Conservation (phyloP, 2,329 filamentous ascomycete species). For the Dothideomycetes sp. region DNA sequence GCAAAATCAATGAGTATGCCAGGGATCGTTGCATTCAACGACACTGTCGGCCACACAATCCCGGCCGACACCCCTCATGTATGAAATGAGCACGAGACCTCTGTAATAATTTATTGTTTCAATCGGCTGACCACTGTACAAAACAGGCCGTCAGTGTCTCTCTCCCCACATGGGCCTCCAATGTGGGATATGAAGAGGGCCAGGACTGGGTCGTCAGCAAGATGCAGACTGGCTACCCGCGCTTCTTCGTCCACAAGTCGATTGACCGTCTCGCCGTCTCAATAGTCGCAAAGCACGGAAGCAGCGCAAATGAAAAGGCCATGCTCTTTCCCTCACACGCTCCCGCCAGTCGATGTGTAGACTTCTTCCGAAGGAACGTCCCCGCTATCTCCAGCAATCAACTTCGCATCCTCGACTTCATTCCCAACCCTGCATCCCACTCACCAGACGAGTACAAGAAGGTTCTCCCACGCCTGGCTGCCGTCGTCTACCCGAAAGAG, state of each 20-base stretch:
- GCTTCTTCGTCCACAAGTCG: constrained; percentile 83
- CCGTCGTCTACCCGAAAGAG: constrained; percentile 58
- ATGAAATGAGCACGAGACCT: too few relatives aligned
- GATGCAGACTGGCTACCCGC: constrained; percentile 85
- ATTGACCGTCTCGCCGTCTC: constrained; percentile 64
- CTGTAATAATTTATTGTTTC: too few relatives aligned
- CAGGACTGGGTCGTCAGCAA: constrained; percentile 73
- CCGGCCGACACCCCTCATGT: constrained; percentile 71
- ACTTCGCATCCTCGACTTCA: constrained; percentile 50
- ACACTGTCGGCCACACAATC: constrained; percentile 53
- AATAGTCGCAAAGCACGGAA: constrained; percentile 55
- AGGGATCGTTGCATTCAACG: constrained; percentile 18
- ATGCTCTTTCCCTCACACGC: constrained; percentile 71
- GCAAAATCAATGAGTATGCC: constrained; percentile 8
- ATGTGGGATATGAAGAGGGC: constrained; percentile 89
- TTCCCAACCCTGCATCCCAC: constrained; percentile 46
- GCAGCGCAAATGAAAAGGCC: constrained; percentile 48
- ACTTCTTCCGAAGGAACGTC: constrained; percentile 57
- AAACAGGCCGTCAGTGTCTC: constrained; percentile 96
- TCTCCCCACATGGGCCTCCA: constrained; percentile 82
- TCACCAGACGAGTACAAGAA: constrained; percentile 34
- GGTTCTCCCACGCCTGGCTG: constrained; percentile 33
- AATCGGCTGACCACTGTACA: too few relatives aligned
- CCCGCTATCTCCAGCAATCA: constrained; percentile 38
- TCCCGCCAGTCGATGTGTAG: constrained; percentile 60